These are phyloP conservation scores for Mortierella claussenii DNA, from an alignment of 192 early-diverging fungal species.

Conservation along the genomic window DNA sequence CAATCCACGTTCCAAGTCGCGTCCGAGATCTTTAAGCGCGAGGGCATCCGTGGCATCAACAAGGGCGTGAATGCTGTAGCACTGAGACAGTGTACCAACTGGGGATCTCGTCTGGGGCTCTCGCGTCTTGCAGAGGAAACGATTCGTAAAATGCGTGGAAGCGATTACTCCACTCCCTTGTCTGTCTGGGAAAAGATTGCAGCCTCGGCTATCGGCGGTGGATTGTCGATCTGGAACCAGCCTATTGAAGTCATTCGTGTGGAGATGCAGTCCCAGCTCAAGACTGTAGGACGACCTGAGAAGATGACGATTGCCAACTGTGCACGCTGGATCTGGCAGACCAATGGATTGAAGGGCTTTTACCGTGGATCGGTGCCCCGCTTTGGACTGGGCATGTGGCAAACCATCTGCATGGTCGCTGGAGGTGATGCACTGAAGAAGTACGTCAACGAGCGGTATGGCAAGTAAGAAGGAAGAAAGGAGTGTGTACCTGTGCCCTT, in stretches of 20 bases:
- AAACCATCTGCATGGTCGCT: slow-evolving; percentile 94
- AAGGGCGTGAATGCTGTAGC: slow-evolving; percentile 99
- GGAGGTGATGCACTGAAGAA: slow-evolving; percentile 59
- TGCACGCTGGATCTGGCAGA: slow-evolving; percentile 91
- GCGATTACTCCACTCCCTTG: slow-evolving; percentile 53
- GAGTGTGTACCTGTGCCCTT: slow-evolving; percentile 1
- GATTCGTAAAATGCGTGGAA: slow-evolving; percentile 68
- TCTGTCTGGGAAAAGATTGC: slow-evolving; percentile 69
- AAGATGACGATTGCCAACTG: slow-evolving; percentile 90
- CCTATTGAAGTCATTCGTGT: slow-evolving; percentile 99
- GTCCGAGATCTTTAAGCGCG: slow-evolving; percentile 87
- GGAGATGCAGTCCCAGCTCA: slow-evolving; percentile 97
- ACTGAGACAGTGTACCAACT: slow-evolving; percentile 96
- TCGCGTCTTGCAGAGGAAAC: slow-evolving; percentile 78
- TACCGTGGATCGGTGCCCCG: slow-evolving; percentile 89
- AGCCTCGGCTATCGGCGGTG: slow-evolving; percentile 91
- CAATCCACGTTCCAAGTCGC: slow-evolving; percentile 88
- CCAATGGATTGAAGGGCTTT: slow-evolving; percentile 92
- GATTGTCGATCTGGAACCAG: slow-evolving; percentile 97
- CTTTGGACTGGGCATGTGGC: slow-evolving; percentile 81
- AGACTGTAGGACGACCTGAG: slow-evolving; percentile 86
- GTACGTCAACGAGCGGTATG: slow-evolving; percentile 42
- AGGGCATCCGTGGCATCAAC: slow-evolving; percentile 97
- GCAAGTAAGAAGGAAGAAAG: slow-evolving; percentile 16
- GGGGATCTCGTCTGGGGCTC: slow-evolving; percentile 96